Percentiles rank a stretch among this genome's conserved stretches.
Conservation (phyloP, 306 rosid genomes). For the Pterocarpus macrocarpus region DNA sequence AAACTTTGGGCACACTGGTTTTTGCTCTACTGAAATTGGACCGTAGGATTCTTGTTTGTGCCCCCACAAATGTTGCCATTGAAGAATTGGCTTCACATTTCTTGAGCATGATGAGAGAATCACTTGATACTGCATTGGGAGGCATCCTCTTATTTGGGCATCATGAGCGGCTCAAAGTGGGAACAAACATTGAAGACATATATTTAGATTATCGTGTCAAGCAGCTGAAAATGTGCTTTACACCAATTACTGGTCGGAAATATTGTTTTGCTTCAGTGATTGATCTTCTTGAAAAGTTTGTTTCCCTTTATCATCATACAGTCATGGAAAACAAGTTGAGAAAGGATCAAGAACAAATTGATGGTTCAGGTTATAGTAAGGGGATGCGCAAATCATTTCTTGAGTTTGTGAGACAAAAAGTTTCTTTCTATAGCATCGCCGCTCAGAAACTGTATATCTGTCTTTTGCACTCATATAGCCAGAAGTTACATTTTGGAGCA, state of each 20-base stretch:
- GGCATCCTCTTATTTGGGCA: slow-evolving; percentile 75
- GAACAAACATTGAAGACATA: slow-evolving; percentile 60
- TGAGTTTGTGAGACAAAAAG: slow-evolving; percentile 59
- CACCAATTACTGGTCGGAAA: too few relatives aligned
- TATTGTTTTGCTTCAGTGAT: slow-evolving; percentile 64
- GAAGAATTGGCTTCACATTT: slow-evolving; percentile 68
- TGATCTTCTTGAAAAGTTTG: slow-evolving; percentile 68
- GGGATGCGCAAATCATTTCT: slow-evolving; percentile 64
- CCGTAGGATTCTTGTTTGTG: slow-evolving; percentile 69
- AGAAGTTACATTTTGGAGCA: slow-evolving; percentile 53
- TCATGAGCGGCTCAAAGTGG: slow-evolving; percentile 70
- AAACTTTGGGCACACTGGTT: slow-evolving; percentile 62
- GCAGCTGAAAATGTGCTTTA: slow-evolving; percentile 59
- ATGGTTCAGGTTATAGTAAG: slow-evolving; percentile 36
- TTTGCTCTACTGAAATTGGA: slow-evolving; percentile 53
- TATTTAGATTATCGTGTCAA: slow-evolving; percentile 70
- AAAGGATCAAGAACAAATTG: slow-evolving; percentile 30
- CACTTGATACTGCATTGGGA: slow-evolving; percentile 56
- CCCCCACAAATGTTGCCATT: slow-evolving; percentile 85
- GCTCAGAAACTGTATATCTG: slow-evolving; percentile 52
- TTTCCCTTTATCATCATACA: slow-evolving; percentile 64
- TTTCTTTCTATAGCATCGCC: slow-evolving; percentile 48
- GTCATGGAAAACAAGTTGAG: slow-evolving; percentile 58
- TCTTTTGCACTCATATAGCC: slow-evolving; percentile 66
- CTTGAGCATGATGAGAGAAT: slow-evolving; percentile 58